These are phyloP conservation scores for Aureobasidium sp. DNA, from an alignment of 2,329 filamentous ascomycete species.

Conservation along the genomic window DNA sequence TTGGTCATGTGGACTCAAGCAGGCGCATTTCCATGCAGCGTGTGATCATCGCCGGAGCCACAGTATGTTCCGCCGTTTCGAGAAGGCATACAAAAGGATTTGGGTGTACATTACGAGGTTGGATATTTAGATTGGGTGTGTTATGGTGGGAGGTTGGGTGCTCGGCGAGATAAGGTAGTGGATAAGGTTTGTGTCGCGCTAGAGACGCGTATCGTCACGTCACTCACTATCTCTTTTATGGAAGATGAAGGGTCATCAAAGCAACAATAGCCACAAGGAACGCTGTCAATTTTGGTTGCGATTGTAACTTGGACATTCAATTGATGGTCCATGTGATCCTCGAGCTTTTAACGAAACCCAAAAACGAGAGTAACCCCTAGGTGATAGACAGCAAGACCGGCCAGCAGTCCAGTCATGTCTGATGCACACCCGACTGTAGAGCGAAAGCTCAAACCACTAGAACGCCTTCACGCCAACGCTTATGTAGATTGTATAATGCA, in stretches of 20 bases:
- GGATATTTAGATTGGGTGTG: background rate
- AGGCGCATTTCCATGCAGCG: background rate
- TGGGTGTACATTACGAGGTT: background rate
- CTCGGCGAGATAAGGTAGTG: background rate
- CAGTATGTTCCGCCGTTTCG: background rate
- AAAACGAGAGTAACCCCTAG: background rate
- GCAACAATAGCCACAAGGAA: no score
- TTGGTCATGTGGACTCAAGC: background rate
- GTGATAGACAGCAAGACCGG: background rate
- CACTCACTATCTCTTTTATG: background rate
- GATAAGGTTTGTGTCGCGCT: background rate
- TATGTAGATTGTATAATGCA: background rate
- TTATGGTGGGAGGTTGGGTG: background rate
- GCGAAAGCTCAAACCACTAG: background rate
- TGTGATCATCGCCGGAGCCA: slow-evolving; percentile 3
- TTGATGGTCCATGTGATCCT: no score
- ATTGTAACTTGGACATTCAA: no score
- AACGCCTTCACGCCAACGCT: background rate
- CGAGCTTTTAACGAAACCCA: background rate
- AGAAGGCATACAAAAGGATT: background rate
- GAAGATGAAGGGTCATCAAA: no score
- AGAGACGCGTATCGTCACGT: background rate
- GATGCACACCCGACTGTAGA: background rate
- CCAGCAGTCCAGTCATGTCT: background rate
- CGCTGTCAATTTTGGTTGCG: no score